Percentiles rank a stretch among this genome's conserved stretches.
phyloP scores from a whole-genome alignment of 78 protist genomes.

The Goniomonas avonlea region DNA sequence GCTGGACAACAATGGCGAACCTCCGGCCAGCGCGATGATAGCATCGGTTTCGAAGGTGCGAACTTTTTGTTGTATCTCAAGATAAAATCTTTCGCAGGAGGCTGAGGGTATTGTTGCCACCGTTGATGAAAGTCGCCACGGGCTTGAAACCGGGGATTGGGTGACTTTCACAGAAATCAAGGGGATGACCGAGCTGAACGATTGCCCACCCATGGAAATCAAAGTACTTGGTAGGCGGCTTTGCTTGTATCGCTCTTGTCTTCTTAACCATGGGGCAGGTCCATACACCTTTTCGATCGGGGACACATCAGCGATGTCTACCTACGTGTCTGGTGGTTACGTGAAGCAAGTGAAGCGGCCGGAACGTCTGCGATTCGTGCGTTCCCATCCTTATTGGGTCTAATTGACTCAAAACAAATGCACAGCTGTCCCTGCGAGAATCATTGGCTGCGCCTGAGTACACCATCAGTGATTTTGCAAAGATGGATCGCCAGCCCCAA shows the following conservation, averaged over 20 bases:
- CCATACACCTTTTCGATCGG: constrained; percentile 62
- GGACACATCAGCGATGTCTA: constrained; percentile 49
- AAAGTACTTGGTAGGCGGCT: constrained; percentile 24
- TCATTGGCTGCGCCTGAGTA: constrained; percentile 51
- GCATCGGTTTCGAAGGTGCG: constrained; percentile 40
- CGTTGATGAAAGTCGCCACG: constrained; percentile 69
- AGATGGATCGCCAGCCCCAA: constrained; percentile 49
- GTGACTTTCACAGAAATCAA: constrained; percentile 73
- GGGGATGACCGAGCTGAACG: constrained; percentile 84
- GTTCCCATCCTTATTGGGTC: not conserved
- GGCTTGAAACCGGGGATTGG: constrained; percentile 66
- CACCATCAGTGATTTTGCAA: constrained; percentile 64
- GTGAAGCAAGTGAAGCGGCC: constrained; percentile 81
- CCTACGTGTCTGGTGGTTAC: constrained; percentile 66
- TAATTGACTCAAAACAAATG: not conserved
- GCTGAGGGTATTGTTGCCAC: constrained; percentile 60
- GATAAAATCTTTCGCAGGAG: constrained; percentile 9
- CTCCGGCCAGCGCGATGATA: constrained; percentile 48
- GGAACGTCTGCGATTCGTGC: constrained; percentile 42
- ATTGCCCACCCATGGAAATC: constrained; percentile 21
- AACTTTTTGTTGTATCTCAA: not conserved
- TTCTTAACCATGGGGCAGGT: not conserved
- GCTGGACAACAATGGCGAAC: constrained; percentile 78
- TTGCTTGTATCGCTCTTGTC: not conserved
- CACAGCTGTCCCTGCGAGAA: constrained; percentile 41